These are phyloP conservation scores for Phytophthora crassamura DNA, from an alignment of 352 stramenopile genomes.

Conservation along the genomic window DNA sequence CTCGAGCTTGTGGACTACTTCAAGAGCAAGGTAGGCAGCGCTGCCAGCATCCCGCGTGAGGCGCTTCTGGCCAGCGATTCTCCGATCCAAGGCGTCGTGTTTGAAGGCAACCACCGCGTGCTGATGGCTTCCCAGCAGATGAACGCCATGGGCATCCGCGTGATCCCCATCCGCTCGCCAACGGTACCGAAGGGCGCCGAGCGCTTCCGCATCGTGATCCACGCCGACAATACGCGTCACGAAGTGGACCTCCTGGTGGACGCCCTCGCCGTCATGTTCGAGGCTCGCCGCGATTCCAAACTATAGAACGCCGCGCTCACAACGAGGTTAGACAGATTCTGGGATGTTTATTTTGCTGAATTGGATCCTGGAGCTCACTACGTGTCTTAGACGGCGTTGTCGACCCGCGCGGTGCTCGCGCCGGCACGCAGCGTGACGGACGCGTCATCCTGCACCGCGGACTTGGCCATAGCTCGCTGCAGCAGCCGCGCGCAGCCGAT, in stretches of 20 bases:
- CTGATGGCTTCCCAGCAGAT: conserved; percentile 79
- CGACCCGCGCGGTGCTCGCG: conserved; percentile 50
- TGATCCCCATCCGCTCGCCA: conserved; percentile 95
- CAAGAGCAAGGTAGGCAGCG: conserved; percentile 53
- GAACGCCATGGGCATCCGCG: conserved; percentile 77
- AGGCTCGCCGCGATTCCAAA: conserved; percentile 33
- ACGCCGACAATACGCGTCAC: conserved; percentile 92
- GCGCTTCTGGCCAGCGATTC: conserved; percentile 74
- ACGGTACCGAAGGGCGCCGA: conserved; percentile 95
- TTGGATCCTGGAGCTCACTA: conserved; percentile 14
- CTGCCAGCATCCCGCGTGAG: conserved; percentile 45
- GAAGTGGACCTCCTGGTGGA: conserved; percentile 84
- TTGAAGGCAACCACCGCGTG: conserved; percentile 92
- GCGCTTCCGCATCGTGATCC: conserved; percentile 96
- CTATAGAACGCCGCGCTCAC: conserved; percentile 30
- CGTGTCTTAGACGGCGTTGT: conserved; percentile 69
- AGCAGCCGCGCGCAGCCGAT: conserved; percentile 76
- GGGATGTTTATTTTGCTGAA: conserved; percentile 28
- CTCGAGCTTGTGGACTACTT: conserved; percentile 84
- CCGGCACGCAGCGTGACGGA: conserved; percentile 73
- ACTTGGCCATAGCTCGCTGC: conserved; percentile 83
- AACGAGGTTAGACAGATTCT: conserved; percentile 14
- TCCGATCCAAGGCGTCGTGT: conserved; percentile 96
- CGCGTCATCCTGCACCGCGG: conserved; percentile 54
- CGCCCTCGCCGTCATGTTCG: conserved; percentile 60